These are phyloP conservation scores for Boletellus sp. DNA, from an alignment of 1,284 basidiomycete species.

Conservation along the genomic window DNA sequence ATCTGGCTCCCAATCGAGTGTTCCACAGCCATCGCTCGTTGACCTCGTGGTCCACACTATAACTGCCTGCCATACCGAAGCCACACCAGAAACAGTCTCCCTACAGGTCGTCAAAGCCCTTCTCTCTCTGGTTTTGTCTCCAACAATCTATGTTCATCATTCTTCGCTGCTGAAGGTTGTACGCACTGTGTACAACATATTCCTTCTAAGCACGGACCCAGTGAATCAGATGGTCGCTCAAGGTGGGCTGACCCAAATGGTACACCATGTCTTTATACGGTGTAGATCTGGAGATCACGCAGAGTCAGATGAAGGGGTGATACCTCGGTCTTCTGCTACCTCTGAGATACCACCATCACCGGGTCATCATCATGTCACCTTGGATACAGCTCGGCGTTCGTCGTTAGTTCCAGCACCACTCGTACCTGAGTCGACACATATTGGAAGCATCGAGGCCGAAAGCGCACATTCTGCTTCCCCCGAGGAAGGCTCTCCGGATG, in stretches of 20 bases:
- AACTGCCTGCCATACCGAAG: slow-evolving; percentile 86
- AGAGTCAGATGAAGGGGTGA: slow-evolving; percentile 24
- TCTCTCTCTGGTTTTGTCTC: slow-evolving; percentile 82
- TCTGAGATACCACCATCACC: slow-evolving; percentile 22
- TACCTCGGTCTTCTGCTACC: slow-evolving; percentile 21
- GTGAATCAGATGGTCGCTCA: slow-evolving; percentile 97
- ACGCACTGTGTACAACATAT: slow-evolving; percentile 95
- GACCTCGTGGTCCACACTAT: slow-evolving; percentile 93
- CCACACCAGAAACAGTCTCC: slow-evolving; percentile 84
- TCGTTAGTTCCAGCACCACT: slow-evolving; percentile 6
- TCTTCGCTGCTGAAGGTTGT: slow-evolving; percentile 92
- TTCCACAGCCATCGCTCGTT: slow-evolving; percentile 69
- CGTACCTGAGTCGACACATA: slow-evolving; percentile 3
- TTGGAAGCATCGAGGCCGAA: slow-evolving; percentile 2
- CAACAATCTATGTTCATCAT: slow-evolving; percentile 86
- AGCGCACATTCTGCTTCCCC: slow-evolving; percentile 2
- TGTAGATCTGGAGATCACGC: slow-evolving; percentile 45
- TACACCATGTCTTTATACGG: slow-evolving; percentile 89
- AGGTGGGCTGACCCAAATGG: slow-evolving; percentile 95
- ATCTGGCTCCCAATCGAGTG: slow-evolving; percentile 48
- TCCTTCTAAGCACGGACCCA: slow-evolving; percentile 82
- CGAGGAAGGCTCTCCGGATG: slow-evolving; percentile 2
- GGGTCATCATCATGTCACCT: slow-evolving; percentile 4
- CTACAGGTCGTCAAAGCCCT: slow-evolving; percentile 95
- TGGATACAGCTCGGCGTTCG: slow-evolving; percentile 7